Conservation (phyloP, 192 early-diverging fungal species). For the Lunasporangiospora selenospora region DNA sequence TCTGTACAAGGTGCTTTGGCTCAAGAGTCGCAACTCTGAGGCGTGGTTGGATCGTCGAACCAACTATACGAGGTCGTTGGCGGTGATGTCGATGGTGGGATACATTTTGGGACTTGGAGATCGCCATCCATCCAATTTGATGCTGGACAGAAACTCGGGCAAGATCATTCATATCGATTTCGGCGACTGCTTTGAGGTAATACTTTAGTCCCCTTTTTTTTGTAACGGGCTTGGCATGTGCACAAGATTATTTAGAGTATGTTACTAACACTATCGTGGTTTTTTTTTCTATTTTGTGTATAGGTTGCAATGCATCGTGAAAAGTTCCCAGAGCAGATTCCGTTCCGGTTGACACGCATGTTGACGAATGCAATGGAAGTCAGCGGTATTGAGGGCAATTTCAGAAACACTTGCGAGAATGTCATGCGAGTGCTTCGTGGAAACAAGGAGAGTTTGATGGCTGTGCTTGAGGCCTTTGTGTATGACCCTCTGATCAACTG, state of each 20-base stretch:
- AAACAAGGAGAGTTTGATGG: slow-evolving; percentile 98
- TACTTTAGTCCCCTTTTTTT: not conserved
- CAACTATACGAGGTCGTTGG: slow-evolving; percentile 94
- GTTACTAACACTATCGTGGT: too few relatives aligned
- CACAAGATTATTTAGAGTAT: too few relatives aligned
- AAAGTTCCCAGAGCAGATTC: slow-evolving; percentile 96
- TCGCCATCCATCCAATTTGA: slow-evolving; percentile 95
- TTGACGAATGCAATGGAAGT: slow-evolving; percentile 98
- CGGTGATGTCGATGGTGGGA: slow-evolving; percentile 98
- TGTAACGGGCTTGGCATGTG: not conserved
- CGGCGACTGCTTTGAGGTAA: slow-evolving; percentile 95
- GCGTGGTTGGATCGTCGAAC: slow-evolving; percentile 95
- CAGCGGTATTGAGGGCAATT: slow-evolving; percentile 94
- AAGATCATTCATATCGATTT: slow-evolving; percentile 98
- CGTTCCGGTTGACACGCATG: slow-evolving; percentile 99
- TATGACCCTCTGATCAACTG: slow-evolving; percentile 96
- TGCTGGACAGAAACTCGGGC: slow-evolving; percentile 87
- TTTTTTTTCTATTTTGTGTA: not conserved
- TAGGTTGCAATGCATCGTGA: slow-evolving; percentile 95
- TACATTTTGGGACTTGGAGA: slow-evolving; percentile 98
- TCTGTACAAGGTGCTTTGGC: slow-evolving; percentile 91
- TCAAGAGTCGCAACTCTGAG: slow-evolving; percentile 95
- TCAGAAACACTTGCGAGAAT: slow-evolving; percentile 93
- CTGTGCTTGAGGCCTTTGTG: slow-evolving; percentile 97
- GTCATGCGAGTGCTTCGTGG: slow-evolving; percentile 95